phyloP scores from a whole-genome alignment of 2,329 filamentous ascomycete genomes.

The Ascocoryne sarcoides region DNA sequence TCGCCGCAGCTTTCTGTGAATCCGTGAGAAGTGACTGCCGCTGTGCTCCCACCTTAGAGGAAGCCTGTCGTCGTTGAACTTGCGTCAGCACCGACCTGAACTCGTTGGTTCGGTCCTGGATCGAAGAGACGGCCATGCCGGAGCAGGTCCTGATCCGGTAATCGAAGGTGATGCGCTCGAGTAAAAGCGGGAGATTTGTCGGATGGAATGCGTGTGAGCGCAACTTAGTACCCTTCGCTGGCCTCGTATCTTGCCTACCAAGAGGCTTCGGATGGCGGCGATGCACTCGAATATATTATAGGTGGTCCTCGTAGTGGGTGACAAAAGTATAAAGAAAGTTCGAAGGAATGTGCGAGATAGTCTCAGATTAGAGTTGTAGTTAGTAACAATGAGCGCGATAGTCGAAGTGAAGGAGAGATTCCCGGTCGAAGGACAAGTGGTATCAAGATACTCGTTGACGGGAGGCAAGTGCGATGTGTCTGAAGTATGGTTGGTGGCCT shows the following conservation, averaged over 20 bases:
- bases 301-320: neutral
- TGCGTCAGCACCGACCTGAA: conserved; percentile 87
- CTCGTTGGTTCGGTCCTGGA: conserved; percentile 94
- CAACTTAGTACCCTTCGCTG: conserved; percentile 1
- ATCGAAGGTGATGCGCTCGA: neutral
- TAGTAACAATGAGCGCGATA: neutral
- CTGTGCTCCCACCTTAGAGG: conserved; percentile 69
- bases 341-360: conserved; percentile 16
- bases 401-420: conserved; percentile 1
- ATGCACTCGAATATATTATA: neutral
- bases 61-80: conserved; percentile 70
- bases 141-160: neutral
- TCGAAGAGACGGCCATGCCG: conserved; percentile 60
- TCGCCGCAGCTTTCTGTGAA: conserved; percentile 57
- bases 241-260: conserved; percentile 1
- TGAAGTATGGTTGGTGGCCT: too few relatives aligned
- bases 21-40: conserved; percentile 72
- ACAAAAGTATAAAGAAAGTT: conserved; percentile 3
- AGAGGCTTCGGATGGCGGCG: conserved; percentile 6
- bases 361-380: conserved; percentile 14
- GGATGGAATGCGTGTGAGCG: neutral
- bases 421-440: too few relatives aligned
- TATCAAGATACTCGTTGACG: too few relatives aligned
- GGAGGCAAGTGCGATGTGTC: too few relatives aligned
- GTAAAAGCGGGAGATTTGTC: neutral